Conservation (phyloP, 768 basidiomycete genomes). For the Cantharellus anzutake region DNA sequence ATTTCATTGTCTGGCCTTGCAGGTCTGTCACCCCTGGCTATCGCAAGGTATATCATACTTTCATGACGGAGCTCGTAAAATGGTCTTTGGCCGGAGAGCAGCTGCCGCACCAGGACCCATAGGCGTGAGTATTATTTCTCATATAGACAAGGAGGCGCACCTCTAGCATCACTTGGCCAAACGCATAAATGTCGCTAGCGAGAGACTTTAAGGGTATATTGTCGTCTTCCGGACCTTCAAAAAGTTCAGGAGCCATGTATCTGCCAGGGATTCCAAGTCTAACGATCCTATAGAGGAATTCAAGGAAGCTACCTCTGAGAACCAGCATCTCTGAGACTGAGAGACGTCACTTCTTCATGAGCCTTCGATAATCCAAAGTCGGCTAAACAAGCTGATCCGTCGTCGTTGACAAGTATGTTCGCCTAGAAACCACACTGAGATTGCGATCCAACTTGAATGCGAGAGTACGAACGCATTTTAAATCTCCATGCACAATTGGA, state of each 20-base stretch:
- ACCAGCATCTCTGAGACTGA: neutral
- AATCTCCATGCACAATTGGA: constrained; percentile 9
- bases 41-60: neutral
- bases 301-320: neutral
- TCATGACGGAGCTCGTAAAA: neutral
- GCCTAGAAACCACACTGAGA: neutral
- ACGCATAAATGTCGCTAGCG: neutral
- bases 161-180: constrained; percentile 1
- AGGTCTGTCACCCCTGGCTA: neutral
- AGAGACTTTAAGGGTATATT: neutral
- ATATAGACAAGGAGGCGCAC: neutral
- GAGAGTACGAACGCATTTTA: constrained; percentile 8
- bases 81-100: neutral
- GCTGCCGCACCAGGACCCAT: neutral
- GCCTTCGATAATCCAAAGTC: constrained; percentile 1
- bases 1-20: neutral
- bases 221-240: neutral
- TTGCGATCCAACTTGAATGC: neutral
- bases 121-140: neutral
- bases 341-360: neutral
- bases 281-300: neutral
- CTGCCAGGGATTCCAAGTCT: neutral
- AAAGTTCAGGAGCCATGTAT: neutral
- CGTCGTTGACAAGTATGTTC: neutral
- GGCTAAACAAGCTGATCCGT: neutral